phyloP scores from a whole-genome alignment of 202 grass and related monocot genomes.

The Zizania palustris region DNA sequence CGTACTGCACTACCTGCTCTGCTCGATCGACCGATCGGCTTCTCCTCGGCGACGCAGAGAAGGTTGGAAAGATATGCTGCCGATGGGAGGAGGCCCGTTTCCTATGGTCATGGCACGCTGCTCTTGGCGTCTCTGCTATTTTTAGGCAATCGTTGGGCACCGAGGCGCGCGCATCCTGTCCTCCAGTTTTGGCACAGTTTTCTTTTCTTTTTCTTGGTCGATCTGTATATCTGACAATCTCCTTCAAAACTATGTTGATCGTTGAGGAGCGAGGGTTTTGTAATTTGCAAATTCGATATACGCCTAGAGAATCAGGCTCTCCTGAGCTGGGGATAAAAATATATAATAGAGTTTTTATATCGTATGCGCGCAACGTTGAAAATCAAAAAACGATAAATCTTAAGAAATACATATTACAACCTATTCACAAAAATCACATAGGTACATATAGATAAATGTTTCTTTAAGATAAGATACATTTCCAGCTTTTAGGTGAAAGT shows the following conservation, averaged over 20 bases:
- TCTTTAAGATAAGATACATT: too few species aligned
- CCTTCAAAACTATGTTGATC: neutral
- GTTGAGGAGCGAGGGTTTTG: too few species aligned
- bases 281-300: too few species aligned
- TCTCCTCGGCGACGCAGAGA: neutral
- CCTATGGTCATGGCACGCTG: constrained; percentile 39
- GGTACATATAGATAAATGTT: too few species aligned
- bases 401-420: too few species aligned
- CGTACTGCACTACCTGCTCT: neutral
- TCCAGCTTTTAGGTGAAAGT: too few species aligned
- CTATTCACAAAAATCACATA: too few species aligned
- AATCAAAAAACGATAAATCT: too few species aligned
- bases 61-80: constrained; percentile 31
- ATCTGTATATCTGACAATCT: neutral
- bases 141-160: constrained; percentile 20
- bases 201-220: neutral
- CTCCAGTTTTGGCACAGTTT: constrained; percentile 34
- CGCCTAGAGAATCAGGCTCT: too few species aligned
- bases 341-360: too few species aligned
- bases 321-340: too few species aligned
- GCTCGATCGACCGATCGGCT: neutral
- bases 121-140: constrained; percentile 31
- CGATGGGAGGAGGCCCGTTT: neutral
- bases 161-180: constrained; percentile 1
- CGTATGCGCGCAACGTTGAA: too few species aligned